Percentiles rank a stretch among this genome's conserved stretches.
Evolutionary conservation across 139 green algal genomes (phyloP).

Genomic region (Parachlorella kessleri): DNA sequence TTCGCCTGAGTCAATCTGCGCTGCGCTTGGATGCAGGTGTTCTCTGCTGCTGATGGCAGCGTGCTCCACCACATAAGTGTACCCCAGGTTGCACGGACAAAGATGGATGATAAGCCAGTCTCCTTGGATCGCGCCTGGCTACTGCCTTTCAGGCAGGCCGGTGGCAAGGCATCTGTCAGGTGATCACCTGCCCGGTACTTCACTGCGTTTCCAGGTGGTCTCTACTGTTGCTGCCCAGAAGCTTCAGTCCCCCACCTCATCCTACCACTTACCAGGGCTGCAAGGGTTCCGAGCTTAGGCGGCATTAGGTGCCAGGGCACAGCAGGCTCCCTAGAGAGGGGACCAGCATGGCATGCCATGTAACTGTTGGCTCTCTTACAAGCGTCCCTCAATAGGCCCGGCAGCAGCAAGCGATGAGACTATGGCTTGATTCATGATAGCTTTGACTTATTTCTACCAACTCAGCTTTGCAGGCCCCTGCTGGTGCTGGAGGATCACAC

Average conservation of each 20-base stretch:
- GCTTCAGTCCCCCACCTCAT: too few species aligned
- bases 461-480: constrained; percentile 38
- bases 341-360: background rate
- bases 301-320: background rate
- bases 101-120: background rate
- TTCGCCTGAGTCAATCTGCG: too few species aligned
- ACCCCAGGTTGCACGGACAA: background rate
- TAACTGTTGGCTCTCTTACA: background rate
- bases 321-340: constrained; percentile 3
- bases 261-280: too few species aligned
- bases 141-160: constrained; percentile 35
- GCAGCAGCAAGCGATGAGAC: background rate
- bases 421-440: background rate
- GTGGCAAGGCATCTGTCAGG: constrained; percentile 31
- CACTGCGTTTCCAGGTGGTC: background rate
- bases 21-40: constrained; percentile 22
- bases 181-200: background rate
- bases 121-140: background rate
- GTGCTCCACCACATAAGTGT: background rate
- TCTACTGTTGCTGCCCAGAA: background rate
- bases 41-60: constrained; percentile 12
- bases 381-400: background rate
- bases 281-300: too few species aligned
- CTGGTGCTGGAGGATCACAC: constrained; percentile 49
- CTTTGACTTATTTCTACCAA: background rate